Percentiles rank a stretch among this genome's conserved stretches.
These are phyloP conservation scores for Candida orba DNA, from an alignment of 805 yeast species.

Conservation along the genomic window DNA sequence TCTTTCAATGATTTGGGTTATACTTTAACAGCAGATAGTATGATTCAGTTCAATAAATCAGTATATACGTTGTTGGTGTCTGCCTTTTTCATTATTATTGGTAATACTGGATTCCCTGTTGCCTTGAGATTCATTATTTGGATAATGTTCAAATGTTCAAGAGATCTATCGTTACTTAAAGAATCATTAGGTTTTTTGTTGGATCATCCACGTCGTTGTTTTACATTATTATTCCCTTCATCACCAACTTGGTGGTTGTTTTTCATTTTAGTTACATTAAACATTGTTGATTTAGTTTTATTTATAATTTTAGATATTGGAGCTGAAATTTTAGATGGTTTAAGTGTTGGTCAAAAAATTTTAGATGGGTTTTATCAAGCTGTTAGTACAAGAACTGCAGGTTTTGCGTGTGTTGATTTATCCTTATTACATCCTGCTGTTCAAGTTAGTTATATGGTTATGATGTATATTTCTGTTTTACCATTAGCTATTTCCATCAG, in stretches of 20 bases:
- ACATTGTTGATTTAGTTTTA: constrained; percentile 70
- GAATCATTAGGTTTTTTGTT: constrained; percentile 82
- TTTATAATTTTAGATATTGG: constrained; percentile 73
- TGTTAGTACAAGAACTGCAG: constrained; percentile 90
- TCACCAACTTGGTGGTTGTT: constrained; percentile 95
- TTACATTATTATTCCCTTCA: constrained; percentile 84
- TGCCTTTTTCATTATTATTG: constrained; percentile 73
- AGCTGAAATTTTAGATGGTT: constrained; percentile 39
- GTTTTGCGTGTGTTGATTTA: constrained; percentile 69
- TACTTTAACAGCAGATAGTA: constrained; percentile 75
- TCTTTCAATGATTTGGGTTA: constrained; percentile 82
- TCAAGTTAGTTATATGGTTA: constrained; percentile 86
- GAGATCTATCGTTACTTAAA: constrained; percentile 50
- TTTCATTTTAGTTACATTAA: constrained; percentile 62
- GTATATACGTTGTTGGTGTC: constrained; percentile 58
- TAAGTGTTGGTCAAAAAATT: constrained; percentile 62
- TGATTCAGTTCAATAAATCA: constrained; percentile 57
- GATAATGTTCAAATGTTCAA: constrained; percentile 62
- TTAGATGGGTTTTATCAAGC: constrained; percentile 87
- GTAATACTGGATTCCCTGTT: constrained; percentile 93
- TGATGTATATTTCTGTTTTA: constrained; percentile 97
- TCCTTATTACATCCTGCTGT: constrained; percentile 78
- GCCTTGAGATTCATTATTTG: constrained; percentile 76
- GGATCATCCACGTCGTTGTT: constrained; percentile 97
- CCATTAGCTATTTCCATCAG: constrained; percentile 96